These are phyloP conservation scores for Fusarium sp. DNA, from an alignment of 2,329 filamentous ascomycete genomes.

Conservation along the genomic window DNA sequence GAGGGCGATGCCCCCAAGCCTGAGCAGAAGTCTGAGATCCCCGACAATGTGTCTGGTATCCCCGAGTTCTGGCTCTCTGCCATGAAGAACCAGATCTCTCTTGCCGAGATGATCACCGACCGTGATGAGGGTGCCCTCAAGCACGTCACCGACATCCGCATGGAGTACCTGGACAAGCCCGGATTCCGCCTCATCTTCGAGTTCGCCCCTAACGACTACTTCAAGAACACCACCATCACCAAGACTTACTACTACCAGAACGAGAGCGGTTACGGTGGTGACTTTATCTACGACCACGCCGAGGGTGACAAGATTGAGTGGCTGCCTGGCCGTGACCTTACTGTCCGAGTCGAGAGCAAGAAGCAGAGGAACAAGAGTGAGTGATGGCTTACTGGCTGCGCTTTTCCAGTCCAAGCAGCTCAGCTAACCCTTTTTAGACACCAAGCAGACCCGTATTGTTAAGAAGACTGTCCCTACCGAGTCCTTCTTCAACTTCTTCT, in stretches of 20 bases:
- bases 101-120: constrained; percentile 98
- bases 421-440: constrained; percentile 71
- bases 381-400: constrained; percentile 34
- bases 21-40: constrained; percentile 69
- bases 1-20: constrained; percentile 71
- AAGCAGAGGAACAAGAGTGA: constrained; percentile 99
- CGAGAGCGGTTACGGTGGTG: constrained; percentile 97
- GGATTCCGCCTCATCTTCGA: constrained; percentile 99
- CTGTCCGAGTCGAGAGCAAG: constrained; percentile 96
- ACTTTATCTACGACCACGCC: constrained; percentile 99
- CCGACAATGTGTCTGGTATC: constrained; percentile 77
- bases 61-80: constrained; percentile 99
- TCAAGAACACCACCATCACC: constrained; percentile 95
- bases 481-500: constrained; percentile 99
- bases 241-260: constrained; percentile 99
- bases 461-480: constrained; percentile 99
- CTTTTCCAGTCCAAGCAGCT: neutral
- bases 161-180: constrained; percentile 99
- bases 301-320: constrained; percentile 98
- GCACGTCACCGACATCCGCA: constrained; percentile 90
- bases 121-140: constrained; percentile 95
- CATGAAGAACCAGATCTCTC: constrained; percentile 99
- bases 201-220: constrained; percentile 94
- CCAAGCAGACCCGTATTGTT: constrained; percentile 98
- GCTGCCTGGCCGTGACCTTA: constrained; percentile 93